phyloP scores from a whole-genome alignment of 2,329 filamentous ascomycete species.

The Penicillium sp. region DNA sequence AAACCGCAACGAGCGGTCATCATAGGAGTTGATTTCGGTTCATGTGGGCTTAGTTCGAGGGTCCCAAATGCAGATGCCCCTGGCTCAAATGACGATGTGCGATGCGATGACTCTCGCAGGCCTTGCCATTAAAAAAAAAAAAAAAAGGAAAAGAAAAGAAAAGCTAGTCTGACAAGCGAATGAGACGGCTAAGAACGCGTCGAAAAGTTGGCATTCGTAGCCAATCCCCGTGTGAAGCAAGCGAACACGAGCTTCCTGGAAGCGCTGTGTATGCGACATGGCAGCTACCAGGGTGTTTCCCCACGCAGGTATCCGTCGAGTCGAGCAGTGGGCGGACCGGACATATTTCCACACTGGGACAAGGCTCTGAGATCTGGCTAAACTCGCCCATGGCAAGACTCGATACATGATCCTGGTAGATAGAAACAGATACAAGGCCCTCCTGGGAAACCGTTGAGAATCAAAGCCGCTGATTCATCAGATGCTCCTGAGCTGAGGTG shows the following conservation, averaged over 20 bases:
- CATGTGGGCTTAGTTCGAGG: slow-evolving; percentile 5
- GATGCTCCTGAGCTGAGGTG: neutral
- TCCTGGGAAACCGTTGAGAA: slow-evolving; percentile 11
- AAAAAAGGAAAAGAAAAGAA: neutral
- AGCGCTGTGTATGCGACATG: slow-evolving; percentile 13
- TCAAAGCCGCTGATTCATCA: neutral
- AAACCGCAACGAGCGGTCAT: slow-evolving; percentile 6
- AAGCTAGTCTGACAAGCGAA: slow-evolving; percentile 9
- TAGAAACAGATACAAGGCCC: slow-evolving; percentile 5
- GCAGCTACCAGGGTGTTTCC: neutral
- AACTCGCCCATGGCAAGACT: neutral
- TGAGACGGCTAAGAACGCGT: slow-evolving; percentile 4
- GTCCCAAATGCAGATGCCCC: slow-evolving; percentile 3
- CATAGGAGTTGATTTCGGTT: slow-evolving; percentile 1
- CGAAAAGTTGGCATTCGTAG: slow-evolving; percentile 14
- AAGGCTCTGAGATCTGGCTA: slow-evolving; percentile 3
- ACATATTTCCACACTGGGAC: slow-evolving; percentile 19
- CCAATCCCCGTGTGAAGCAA: slow-evolving; percentile 8
- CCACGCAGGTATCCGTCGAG: slow-evolving; percentile 27
- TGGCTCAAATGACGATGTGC: slow-evolving; percentile 6
- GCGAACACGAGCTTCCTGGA: slow-evolving; percentile 4
- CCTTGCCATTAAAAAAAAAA: neutral
- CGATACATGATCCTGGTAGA: neutral
- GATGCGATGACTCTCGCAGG: neutral
- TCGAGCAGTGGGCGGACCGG: slow-evolving; percentile 9